Conservation (phyloP, 129 eudicot genomes). For the Flaveria bidentis region DNA sequence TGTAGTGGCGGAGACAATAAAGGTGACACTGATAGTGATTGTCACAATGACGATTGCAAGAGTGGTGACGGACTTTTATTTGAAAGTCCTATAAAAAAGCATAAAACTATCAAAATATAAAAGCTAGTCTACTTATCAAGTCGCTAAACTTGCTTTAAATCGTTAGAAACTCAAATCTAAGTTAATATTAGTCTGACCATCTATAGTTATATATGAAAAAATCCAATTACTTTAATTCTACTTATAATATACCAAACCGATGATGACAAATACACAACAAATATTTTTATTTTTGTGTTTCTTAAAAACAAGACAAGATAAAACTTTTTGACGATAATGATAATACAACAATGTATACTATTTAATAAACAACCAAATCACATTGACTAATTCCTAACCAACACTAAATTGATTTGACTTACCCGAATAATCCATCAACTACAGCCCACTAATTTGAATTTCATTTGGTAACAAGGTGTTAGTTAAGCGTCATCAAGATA, state of each 20-base stretch:
- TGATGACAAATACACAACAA: not conserved
- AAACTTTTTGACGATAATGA: not conserved
- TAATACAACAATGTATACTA: not conserved
- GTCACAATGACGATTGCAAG: no score
- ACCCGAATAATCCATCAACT: not conserved
- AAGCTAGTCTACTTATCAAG: no score
- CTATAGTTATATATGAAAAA: no score
- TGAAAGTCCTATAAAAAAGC: no score
- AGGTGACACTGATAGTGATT: no score
- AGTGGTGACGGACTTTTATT: no score
- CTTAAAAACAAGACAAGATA: conserved; percentile 1
- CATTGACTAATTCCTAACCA: conserved; percentile 22
- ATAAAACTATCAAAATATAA: no score
- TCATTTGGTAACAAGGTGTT: conserved; percentile 2
- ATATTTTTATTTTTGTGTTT: not conserved
- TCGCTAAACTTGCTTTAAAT: no score
- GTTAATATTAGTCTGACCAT: no score
- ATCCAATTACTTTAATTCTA: not conserved
- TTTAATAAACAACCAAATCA: not conserved
- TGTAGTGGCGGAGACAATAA: no score
- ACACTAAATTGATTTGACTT: conserved; percentile 24
- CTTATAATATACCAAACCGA: not conserved
- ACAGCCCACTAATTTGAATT: not conserved
- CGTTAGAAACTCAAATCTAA: not conserved
- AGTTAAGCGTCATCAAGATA: conserved; percentile 3